Evolutionary conservation across 495 filamentous ascomycete genomes (phyloP).

Genomic region (Xanthoparmelia taractica): DNA sequence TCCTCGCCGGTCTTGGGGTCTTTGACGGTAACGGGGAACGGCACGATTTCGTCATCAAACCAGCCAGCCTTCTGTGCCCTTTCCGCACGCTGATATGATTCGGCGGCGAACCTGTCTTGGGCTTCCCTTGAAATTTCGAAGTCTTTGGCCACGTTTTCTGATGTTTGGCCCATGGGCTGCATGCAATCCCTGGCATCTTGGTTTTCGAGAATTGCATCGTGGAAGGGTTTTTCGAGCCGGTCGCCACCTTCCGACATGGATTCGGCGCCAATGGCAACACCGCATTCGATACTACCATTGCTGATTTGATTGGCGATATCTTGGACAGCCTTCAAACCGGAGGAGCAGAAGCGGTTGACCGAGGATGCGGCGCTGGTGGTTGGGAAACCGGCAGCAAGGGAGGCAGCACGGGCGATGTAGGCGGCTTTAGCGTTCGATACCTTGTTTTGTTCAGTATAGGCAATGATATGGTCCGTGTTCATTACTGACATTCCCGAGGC

Average conservation of each 20-base stretch:
- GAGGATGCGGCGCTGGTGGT: slow-evolving; percentile 74
- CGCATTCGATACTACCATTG: slow-evolving; percentile 72
- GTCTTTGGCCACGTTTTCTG: slow-evolving; percentile 89
- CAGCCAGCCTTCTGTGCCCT: slow-evolving; percentile 83
- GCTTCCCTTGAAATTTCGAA: slow-evolving; percentile 72
- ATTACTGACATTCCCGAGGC: slow-evolving; percentile 72
- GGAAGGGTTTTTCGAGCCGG: slow-evolving; percentile 61
- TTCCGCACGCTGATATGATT: slow-evolving; percentile 82
- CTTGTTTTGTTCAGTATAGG: slow-evolving; percentile 37
- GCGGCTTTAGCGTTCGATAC: slow-evolving; percentile 80
- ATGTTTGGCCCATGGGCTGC: slow-evolving; percentile 96
- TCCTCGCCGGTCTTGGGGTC: slow-evolving; percentile 71
- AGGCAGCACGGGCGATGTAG: slow-evolving; percentile 81
- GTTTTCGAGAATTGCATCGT: slow-evolving; percentile 62
- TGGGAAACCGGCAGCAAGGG: slow-evolving; percentile 88
- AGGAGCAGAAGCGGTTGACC: slow-evolving; percentile 95
- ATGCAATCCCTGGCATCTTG: slow-evolving; percentile 80
- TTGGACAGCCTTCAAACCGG: slow-evolving; percentile 87
- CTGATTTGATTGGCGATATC: slow-evolving; percentile 88
- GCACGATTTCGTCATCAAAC: slow-evolving; percentile 92
- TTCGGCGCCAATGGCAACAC: slow-evolving; percentile 82
- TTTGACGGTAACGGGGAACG: slow-evolving; percentile 73
- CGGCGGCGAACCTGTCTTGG: slow-evolving; percentile 80
- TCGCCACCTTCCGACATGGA: slow-evolving; percentile 71
- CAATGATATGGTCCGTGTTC: neutral